Base-by-base conservation (phyloP, 768 basidiomycete species). In the Tulasnella sp. region DNA sequence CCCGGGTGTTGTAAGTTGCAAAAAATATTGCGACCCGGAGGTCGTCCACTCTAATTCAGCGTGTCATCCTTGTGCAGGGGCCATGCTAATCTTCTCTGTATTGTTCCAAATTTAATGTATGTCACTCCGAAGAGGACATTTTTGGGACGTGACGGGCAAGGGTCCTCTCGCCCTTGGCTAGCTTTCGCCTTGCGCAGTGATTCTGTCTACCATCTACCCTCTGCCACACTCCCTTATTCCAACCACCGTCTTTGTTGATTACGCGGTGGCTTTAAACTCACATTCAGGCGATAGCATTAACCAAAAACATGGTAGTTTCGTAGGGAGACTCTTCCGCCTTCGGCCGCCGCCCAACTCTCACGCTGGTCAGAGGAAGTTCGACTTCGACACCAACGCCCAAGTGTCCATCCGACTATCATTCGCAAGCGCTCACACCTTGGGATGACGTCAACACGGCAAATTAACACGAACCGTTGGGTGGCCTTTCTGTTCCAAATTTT, bases 21-120 rank as follows among this genome's bases (percentile, higher is more conserved):
- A 74, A 41, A 78, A 78, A 78, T 78, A 78, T 78, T 78, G 77
- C 77, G 77, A 78, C 77, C 77, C 77, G 77, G 77, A 78, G 77
- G 77, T 78, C 77, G 77, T 84, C 81, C 82, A 83, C 83, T 83
- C 81, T 83, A 80, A 82, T 81, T 80, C 80, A 95, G 93, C 93
- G 94, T 97, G 96, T 96, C 96, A 97, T 97, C 96, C 96, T 97
- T 98, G 96, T 97, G 96, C 96, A 97, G 96, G 96, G 96, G 96
- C 96, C 94, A 97, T 97, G 96, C 96, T 97, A 96, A 97, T 96
- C 96, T 97, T 97, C 24, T 54, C 50, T 18, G 37, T 37, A 37
- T 37, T 37, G 37, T 37, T 37, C 37, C 37, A 37, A 37, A 37
- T 37, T 37, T 37, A 37, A 37, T 37, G 37, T 37, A 37, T 37